Conservation (phyloP, 2,329 filamentous ascomycete species). For the Aspergillus puulaauensis region DNA sequence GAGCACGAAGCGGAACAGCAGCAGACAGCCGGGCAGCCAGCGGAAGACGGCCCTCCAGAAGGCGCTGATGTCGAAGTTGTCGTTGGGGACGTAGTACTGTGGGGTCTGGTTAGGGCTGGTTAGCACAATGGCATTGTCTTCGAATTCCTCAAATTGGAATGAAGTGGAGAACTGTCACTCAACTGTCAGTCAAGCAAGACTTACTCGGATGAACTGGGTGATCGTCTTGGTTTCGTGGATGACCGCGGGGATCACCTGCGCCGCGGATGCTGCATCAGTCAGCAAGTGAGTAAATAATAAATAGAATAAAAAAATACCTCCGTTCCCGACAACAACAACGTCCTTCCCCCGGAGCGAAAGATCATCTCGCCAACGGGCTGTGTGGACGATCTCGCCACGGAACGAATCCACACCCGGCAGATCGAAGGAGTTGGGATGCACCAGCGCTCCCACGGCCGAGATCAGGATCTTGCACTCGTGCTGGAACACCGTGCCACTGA, state of each 20-base stretch:
- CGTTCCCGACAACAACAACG: slow-evolving; percentile 11
- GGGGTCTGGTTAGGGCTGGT: slow-evolving; percentile 8
- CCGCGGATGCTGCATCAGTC: slow-evolving; percentile 3
- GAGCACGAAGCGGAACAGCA: slow-evolving; percentile 6
- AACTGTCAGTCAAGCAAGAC: neutral
- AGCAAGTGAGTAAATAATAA: neutral
- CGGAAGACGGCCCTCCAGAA: slow-evolving; percentile 9
- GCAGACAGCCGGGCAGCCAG: slow-evolving; percentile 4
- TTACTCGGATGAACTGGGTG: slow-evolving; percentile 12
- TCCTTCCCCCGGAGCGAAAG: slow-evolving; percentile 9
- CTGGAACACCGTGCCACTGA: slow-evolving; percentile 3
- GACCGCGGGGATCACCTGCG: slow-evolving; percentile 7
- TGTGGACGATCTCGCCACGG: slow-evolving; percentile 10
- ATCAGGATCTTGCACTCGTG: slow-evolving; percentile 13
- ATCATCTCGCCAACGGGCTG: slow-evolving; percentile 10
- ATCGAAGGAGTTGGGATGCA: slow-evolving; percentile 5
- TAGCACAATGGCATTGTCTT: too few relatives aligned
- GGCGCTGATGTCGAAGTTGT: slow-evolving; percentile 6
- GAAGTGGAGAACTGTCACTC: neutral
- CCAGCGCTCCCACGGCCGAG: slow-evolving; percentile 9
- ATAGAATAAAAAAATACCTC: slow-evolving; percentile 1
- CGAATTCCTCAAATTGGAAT: too few relatives aligned
- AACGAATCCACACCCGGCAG: slow-evolving; percentile 8
- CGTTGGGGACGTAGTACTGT: slow-evolving; percentile 8
- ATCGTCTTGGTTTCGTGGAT: slow-evolving; percentile 6